Evolutionary conservation across 2,329 filamentous ascomycete species (phyloP).

Genomic region (Nigrospora sphaerica): DNA sequence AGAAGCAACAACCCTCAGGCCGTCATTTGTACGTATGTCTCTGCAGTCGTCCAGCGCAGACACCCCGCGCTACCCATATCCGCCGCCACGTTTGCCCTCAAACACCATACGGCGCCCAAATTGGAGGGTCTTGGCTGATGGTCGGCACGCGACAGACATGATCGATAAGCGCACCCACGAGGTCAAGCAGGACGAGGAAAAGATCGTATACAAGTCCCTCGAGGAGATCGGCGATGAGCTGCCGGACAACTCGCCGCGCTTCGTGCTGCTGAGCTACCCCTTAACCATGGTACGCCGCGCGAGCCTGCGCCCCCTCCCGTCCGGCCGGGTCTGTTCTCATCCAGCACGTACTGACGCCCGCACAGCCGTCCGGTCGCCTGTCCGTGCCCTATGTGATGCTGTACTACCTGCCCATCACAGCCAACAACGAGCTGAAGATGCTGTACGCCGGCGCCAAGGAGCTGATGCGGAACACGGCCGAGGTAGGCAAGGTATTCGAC

Average conservation of each 20-base stretch:
- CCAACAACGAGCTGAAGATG: constrained; percentile 83
- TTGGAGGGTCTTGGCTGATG: constrained; percentile 1
- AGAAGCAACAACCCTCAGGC: constrained; percentile 81
- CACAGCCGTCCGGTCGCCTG: constrained; percentile 69
- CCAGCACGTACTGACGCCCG: too few relatives aligned
- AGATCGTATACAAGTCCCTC: constrained; percentile 71
- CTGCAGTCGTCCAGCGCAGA: neutral
- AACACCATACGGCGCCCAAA: neutral
- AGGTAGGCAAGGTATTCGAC: constrained; percentile 84
- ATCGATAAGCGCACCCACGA: constrained; percentile 89
- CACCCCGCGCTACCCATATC: neutral
- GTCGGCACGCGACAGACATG: constrained; percentile 51
- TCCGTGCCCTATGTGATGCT: constrained; percentile 91
- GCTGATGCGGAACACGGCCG: constrained; percentile 85
- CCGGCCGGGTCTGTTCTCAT: too few relatives aligned
- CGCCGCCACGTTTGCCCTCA: neutral
- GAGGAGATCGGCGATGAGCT: constrained; percentile 80
- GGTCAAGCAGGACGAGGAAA: constrained; percentile 75
- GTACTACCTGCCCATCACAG: constrained; percentile 90
- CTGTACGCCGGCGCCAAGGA: constrained; percentile 94
- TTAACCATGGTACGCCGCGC: constrained; percentile 62
- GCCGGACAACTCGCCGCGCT: constrained; percentile 86
- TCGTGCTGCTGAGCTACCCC: constrained; percentile 85
- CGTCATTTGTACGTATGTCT: constrained; percentile 74
- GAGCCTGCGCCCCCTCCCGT: neutral